A percentile compares a stretch with the other conserved stretches of the same genome.
Conservation (phyloP, 371 early-diverging fungal genomes). For the Sporodiniella umbellata region DNA sequence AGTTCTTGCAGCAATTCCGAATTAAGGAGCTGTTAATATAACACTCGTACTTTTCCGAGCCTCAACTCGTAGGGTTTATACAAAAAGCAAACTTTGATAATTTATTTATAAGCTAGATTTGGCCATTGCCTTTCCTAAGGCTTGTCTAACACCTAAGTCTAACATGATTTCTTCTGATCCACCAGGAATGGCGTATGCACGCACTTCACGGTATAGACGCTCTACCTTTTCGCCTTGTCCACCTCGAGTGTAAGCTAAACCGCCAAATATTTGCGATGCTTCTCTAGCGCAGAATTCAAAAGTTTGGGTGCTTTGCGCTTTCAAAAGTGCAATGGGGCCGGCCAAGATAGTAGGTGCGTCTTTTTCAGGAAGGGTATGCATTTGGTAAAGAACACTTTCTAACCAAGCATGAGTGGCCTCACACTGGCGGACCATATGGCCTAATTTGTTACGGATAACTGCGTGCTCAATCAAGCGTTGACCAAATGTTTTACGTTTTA, state of each 20-base stretch:
- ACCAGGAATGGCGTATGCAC: constrained; percentile 86
- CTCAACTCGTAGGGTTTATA: no score
- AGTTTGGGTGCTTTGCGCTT: constrained; percentile 83
- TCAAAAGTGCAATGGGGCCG: constrained; percentile 85
- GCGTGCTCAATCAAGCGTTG: constrained; percentile 72
- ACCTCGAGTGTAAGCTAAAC: constrained; percentile 77
- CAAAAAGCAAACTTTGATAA: no score
- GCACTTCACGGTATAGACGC: constrained; percentile 83
- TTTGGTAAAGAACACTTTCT: constrained; percentile 70
- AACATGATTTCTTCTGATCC: constrained; percentile 86
- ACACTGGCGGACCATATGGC: constrained; percentile 78
- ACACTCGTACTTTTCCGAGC: no score
- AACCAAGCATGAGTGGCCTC: constrained; percentile 89
- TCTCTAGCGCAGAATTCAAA: constrained; percentile 88
- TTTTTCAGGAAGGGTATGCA: constrained; percentile 62
- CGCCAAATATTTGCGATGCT: constrained; percentile 92
- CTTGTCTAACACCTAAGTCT: constrained; percentile 79
- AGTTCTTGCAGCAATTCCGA: no score
- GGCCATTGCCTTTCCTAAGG: constrained; percentile 8
- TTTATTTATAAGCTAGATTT: constrained; percentile 8
- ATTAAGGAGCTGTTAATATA: no score
- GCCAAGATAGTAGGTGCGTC: constrained; percentile 72
- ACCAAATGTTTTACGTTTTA: constrained; percentile 86
- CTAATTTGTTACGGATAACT: constrained; percentile 70
- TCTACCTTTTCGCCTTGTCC: constrained; percentile 89